Evolutionary conservation across 2,329 filamentous ascomycete species (phyloP).

Genomic region (Gliomastix tumulicola): DNA sequence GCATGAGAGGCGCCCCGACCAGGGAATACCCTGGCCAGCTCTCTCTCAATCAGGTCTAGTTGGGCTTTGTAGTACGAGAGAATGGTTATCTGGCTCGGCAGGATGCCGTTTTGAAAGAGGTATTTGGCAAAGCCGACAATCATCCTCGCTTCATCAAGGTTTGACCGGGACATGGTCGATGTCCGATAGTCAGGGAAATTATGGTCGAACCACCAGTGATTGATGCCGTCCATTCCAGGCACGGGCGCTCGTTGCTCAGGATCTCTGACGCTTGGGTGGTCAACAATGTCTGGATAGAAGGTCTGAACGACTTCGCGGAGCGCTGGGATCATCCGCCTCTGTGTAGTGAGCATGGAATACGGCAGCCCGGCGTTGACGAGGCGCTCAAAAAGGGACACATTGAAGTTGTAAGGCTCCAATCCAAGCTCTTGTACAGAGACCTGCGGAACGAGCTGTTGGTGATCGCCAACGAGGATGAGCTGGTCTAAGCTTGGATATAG

Average conservation of each 20-base stretch:
- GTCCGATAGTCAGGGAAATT: slow-evolving; percentile 58
- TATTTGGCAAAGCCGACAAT: slow-evolving; percentile 66
- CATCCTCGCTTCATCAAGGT: slow-evolving; percentile 69
- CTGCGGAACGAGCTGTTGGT: slow-evolving; percentile 69
- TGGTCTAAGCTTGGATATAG: slow-evolving; percentile 45
- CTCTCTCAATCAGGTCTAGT: slow-evolving; percentile 50
- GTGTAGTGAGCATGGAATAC: slow-evolving; percentile 57
- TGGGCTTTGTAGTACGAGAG: slow-evolving; percentile 88
- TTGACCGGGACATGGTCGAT: slow-evolving; percentile 58
- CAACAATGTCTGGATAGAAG: slow-evolving; percentile 37
- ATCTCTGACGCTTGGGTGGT: slow-evolving; percentile 33
- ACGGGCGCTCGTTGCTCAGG: slow-evolving; percentile 25
- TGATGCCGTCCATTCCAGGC: slow-evolving; percentile 33
- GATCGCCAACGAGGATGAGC: slow-evolving; percentile 63
- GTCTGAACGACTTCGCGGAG: slow-evolving; percentile 35
- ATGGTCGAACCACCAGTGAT: slow-evolving; percentile 35
- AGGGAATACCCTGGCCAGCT: slow-evolving; percentile 32
- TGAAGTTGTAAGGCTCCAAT: slow-evolving; percentile 55
- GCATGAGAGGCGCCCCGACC: no score
- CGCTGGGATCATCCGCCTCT: slow-evolving; percentile 51
- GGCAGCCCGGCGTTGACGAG: slow-evolving; percentile 60
- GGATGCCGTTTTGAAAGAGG: slow-evolving; percentile 60
- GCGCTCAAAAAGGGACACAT: slow-evolving; percentile 74
- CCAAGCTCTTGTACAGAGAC: slow-evolving; percentile 56
- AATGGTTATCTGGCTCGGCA: slow-evolving; percentile 60